Evolutionary conservation across 1,284 basidiomycete species (phyloP), one percentile per base, ranked within the genome.

Genomic region (Cutaneotrichosporon arboriforme): DNA sequence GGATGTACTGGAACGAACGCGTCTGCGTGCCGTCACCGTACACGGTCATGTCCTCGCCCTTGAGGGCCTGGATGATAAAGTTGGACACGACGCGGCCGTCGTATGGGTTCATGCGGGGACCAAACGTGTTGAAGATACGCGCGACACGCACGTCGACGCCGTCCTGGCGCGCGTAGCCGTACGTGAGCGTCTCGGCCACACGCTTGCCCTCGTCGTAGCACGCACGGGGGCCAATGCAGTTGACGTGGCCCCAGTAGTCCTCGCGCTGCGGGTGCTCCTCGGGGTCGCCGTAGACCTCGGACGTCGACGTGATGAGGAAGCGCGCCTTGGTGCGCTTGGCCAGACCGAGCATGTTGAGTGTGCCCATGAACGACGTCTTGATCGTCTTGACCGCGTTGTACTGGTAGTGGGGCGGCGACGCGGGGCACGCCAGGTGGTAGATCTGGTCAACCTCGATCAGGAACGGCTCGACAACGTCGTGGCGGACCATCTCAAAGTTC

Each of bases 201-300:
- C 90, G 89, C 77, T 94, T 94, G 49, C 90, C 94, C 78, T 98
- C 94, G 68, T 98, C 94, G 73, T 98, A 98, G 76, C 94, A 97
- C 33, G 94, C 93, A 58, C 94, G 86, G 55, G 90, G 90, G 23
- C 94, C 93, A 63, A 93, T 96, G 42, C 91, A 91, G 79, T 97
- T 97, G 68, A 97, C 94, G 73, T 97, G 87, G 44, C 94, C 92
- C 92, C 92, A 96, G 77, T 93, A 93, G 67, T 93, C 90, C 75
- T 96, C 92, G 54, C 80, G 83, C 74, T 98, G 94, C 37, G 94
- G 94, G 75, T 97, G 93, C 46, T 96, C 91, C 73, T 93, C 89
- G 15, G 91, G 92, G 76, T 96, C 91, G 59, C 93, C 93, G 70
- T 97, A 97, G 8, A 97, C 88, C 81, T 97, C 93, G 85, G 72